Percentiles rank a stretch among this genome's conserved stretches.
phyloP scores from a whole-genome alignment of 495 filamentous ascomycete genomes.

The Neurospora africana region DNA sequence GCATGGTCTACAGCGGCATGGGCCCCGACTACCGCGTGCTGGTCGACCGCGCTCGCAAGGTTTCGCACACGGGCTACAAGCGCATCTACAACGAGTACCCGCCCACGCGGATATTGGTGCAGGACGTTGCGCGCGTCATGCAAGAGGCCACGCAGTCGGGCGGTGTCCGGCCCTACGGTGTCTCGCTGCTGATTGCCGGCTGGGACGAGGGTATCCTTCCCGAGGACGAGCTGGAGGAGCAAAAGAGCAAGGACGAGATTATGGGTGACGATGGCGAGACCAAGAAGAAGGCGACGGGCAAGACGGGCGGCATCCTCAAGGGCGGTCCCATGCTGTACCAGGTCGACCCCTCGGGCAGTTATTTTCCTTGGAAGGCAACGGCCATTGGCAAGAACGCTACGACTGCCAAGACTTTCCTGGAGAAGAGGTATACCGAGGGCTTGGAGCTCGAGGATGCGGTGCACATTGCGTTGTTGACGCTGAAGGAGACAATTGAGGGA shows the following conservation, averaged over 20 bases:
- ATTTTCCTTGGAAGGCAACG: constrained; percentile 99
- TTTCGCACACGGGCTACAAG: constrained; percentile 98
- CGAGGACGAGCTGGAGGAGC: constrained; percentile 50
- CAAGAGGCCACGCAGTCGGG: constrained; percentile 97
- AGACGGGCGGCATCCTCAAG: constrained; percentile 92
- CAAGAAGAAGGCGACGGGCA: constrained; percentile 57
- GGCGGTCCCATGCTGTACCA: constrained; percentile 96
- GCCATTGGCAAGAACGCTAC: constrained; percentile 98
- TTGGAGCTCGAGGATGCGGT: constrained; percentile 97
- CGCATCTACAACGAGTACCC: constrained; percentile 99
- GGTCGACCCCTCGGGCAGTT: constrained; percentile 91
- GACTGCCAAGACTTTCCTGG: constrained; percentile 94
- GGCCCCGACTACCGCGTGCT: constrained; percentile 96
- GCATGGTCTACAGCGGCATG: constrained; percentile 99
- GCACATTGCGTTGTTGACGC: constrained; percentile 91
- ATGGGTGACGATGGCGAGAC: constrained; percentile 38
- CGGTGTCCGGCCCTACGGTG: constrained; percentile 96
- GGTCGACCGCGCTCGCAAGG: constrained; percentile 94
- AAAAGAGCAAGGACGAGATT: constrained; percentile 29
- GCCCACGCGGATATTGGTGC: constrained; percentile 93
- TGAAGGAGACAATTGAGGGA: constrained; percentile 98
- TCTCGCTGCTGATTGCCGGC: constrained; percentile 86
- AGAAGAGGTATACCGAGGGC: constrained; percentile 96
- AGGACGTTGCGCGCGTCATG: constrained; percentile 96
- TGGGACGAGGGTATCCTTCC: constrained; percentile 96